Evolutionary conservation across 306 rosid species (phyloP).

Genomic region (Crataegus laevigata): DNA sequence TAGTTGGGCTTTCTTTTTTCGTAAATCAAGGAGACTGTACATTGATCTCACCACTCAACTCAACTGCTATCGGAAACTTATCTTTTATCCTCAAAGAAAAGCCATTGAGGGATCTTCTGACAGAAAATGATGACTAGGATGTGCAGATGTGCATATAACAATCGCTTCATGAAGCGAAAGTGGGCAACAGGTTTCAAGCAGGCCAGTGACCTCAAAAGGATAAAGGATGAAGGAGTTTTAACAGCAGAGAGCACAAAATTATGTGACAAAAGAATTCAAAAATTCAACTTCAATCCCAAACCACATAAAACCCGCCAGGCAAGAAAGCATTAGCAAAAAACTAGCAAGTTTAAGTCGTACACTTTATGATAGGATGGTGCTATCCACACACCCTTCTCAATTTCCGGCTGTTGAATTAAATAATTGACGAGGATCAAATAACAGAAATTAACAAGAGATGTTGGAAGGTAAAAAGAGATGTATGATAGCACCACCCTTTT

Average conservation of each 20-base stretch:
- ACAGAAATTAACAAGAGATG: no score
- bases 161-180: no score
- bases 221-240: neutral
- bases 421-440: no score
- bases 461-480: no score
- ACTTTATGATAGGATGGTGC: neutral
- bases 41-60: neutral
- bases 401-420: no score
- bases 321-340: neutral
- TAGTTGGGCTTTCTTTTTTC: no score
- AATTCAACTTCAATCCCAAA: neutral
- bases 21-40: neutral
- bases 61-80: neutral
- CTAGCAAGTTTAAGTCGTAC: neutral
- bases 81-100: neutral
- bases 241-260: neutral
- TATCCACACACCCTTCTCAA: no score
- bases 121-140: neutral
- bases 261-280: neutral
- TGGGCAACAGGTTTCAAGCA: neutral
- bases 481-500: no score
- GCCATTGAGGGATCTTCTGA: neutral
- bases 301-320: neutral
- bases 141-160: no score
- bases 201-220: neutral